A percentile compares a stretch with the other conserved stretches of the same genome.
phyloP scores from a whole-genome alignment of 768 basidiomycete species.

The Coprinopsis strossmayeri region DNA sequence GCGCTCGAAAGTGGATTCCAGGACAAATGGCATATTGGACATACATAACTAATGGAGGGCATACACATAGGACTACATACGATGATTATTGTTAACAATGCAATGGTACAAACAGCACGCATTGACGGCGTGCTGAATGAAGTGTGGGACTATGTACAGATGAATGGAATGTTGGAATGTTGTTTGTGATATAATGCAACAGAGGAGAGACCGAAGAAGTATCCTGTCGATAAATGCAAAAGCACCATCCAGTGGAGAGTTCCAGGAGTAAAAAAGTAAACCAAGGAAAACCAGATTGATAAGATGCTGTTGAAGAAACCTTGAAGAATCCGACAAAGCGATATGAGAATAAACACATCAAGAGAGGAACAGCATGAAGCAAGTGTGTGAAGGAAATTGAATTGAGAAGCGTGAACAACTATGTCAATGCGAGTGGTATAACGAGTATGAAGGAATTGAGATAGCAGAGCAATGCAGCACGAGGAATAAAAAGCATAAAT shows the following conservation, averaged over 20 bases:
- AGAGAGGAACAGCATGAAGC: constrained; percentile 1
- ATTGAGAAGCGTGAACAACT: background rate
- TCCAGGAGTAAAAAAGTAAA: background rate
- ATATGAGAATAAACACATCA: constrained; percentile 1
- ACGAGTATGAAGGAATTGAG: background rate
- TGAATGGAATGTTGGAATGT: too few species aligned
- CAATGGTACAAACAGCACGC: too few species aligned
- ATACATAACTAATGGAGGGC: background rate
- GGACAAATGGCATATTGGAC: background rate
- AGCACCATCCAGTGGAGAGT: background rate
- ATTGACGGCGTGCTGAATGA: too few species aligned
- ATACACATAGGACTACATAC: too few species aligned
- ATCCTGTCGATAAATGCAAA: background rate
- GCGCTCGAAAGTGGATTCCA: too few species aligned
- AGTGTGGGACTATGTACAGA: background rate
- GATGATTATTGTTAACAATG: too few species aligned
- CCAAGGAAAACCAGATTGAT: background rate
- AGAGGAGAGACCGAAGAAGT: too few species aligned
- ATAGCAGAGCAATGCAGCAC: constrained; percentile 2
- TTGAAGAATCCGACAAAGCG: background rate
- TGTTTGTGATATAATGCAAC: too few species aligned
- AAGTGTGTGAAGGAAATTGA: constrained; percentile 6
- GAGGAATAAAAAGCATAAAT: constrained; percentile 10
- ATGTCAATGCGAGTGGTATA: constrained; percentile 6
- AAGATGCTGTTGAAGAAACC: background rate